These are phyloP conservation scores for Pichia inconspicua DNA, from an alignment of 1,139 yeast genomes.

Conservation along the genomic window DNA sequence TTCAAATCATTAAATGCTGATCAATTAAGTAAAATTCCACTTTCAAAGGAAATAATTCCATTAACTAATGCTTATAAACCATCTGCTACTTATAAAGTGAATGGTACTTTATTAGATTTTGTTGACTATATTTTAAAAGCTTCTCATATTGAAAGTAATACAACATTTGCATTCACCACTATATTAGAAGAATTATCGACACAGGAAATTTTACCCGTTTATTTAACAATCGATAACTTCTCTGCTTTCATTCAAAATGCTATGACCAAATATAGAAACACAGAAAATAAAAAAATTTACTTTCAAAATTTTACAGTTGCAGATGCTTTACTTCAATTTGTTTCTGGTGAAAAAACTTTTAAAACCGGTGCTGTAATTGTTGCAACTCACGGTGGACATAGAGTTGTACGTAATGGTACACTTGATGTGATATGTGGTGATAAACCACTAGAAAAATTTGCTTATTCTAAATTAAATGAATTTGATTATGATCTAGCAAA, in stretches of 20 bases:
- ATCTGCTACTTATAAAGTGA: constrained; percentile 8
- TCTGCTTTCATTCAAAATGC: constrained; percentile 54
- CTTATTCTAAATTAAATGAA: constrained; percentile 43
- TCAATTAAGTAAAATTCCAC: constrained; percentile 40
- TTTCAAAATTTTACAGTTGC: constrained; percentile 62
- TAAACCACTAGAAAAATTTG: constrained; percentile 38
- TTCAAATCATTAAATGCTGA: constrained; percentile 50
- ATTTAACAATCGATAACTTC: constrained; percentile 69
- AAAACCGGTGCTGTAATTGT: constrained; percentile 58
- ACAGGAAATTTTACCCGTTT: constrained; percentile 47
- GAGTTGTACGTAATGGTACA: constrained; percentile 37
- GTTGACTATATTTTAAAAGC: constrained; percentile 21
- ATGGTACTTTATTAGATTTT: constrained; percentile 35
- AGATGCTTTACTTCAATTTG: constrained; percentile 46
- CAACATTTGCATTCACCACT: constrained; percentile 38
- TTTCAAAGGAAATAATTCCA: constrained; percentile 34
- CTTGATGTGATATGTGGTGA: constrained; percentile 54
- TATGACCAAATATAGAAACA: constrained; percentile 53
- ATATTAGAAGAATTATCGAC: constrained; percentile 46
- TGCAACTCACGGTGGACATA: constrained; percentile 49
- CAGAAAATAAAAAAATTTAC: constrained; percentile 50
- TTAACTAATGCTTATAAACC: constrained; percentile 6
- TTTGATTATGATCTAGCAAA: constrained; percentile 53
- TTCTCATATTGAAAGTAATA: constrained; percentile 10
- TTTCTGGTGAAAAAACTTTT: constrained; percentile 48